Percentiles rank a stretch among this genome's conserved stretches.
Evolutionary conservation across 2,329 filamentous ascomycete genomes (phyloP).

Genomic region (Neodidymelliopsis sp.): DNA sequence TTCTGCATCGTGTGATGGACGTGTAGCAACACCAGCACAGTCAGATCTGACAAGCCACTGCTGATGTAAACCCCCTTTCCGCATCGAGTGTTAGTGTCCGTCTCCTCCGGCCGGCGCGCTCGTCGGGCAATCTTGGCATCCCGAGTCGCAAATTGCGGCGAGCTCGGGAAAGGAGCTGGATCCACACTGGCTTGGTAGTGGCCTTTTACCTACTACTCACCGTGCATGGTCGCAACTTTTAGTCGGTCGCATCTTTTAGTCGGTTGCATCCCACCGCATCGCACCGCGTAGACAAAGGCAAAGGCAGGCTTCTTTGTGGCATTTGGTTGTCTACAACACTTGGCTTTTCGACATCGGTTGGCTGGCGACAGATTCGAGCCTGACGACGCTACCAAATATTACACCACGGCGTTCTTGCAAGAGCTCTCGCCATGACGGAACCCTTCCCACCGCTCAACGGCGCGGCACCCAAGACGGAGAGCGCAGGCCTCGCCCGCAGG

Average conservation of each 20-base stretch:
- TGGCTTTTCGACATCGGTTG: no score
- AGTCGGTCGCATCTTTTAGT: constrained; percentile 16
- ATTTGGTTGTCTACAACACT: constrained; percentile 5
- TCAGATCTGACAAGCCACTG: no score
- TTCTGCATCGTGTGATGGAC: no score
- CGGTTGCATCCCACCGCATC: no score
- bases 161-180: constrained; percentile 1
- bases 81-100: no score
- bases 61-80: neutral
- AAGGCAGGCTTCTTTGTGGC: neutral
- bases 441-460: constrained; percentile 44
- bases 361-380: no score
- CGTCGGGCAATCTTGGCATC: constrained; percentile 19
- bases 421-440: constrained; percentile 34
- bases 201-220: no score
- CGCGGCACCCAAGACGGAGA: constrained; percentile 19
- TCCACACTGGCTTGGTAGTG: constrained; percentile 4
- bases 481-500: constrained; percentile 30
- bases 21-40: neutral
- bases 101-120: neutral
- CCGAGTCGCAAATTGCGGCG: constrained; percentile 23
- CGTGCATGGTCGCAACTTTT: neutral
- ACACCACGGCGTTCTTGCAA: no score
- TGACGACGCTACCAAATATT: no score
- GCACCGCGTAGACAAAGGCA: neutral